phyloP scores from a whole-genome alignment of 495 filamentous ascomycete species.

The Cryomyces antarcticus region DNA sequence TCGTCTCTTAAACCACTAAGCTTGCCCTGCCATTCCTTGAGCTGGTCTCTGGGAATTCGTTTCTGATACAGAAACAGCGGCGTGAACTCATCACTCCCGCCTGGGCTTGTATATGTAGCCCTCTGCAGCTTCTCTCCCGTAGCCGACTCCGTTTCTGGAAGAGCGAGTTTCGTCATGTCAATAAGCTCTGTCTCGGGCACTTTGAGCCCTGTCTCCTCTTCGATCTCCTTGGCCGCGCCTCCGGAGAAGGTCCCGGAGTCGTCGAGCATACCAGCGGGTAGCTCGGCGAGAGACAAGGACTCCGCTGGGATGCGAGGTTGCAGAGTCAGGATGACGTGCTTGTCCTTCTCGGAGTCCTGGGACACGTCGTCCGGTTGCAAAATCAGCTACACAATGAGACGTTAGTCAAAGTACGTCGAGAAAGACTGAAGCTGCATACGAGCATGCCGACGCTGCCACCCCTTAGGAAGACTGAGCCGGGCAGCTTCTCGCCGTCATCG shows the following conservation, averaged over 20 bases:
- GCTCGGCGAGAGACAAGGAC: conserved; percentile 51
- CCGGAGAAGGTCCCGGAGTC: conserved; percentile 55
- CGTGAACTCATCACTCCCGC: conserved; percentile 72
- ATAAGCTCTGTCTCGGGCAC: conserved; percentile 36
- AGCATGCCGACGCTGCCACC: conserved; percentile 71
- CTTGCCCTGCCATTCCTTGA: conserved; percentile 52
- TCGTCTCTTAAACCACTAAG: conserved; percentile 58
- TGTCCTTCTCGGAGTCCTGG: conserved; percentile 27
- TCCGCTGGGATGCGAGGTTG: conserved; percentile 70
- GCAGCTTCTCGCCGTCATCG: conserved; percentile 38
- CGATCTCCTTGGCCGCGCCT: conserved; percentile 60
- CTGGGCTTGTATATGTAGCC: conserved; percentile 56
- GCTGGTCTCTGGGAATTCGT: conserved; percentile 35
- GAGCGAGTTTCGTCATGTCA: conserved; percentile 45
- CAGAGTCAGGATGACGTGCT: conserved; percentile 57
- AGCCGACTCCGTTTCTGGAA: conserved; percentile 14
- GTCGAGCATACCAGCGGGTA: conserved; percentile 85
- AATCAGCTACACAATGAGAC: conserved; percentile 25
- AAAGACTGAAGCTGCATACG: conserved; percentile 19
- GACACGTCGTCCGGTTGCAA: conserved; percentile 49
- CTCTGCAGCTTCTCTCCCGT: conserved; percentile 31
- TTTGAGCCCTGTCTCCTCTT: conserved; percentile 41
- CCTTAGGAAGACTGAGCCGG: conserved; percentile 60
- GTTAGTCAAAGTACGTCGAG: not conserved
- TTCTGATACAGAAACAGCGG: conserved; percentile 58